Evolutionary conservation across 1,284 basidiomycete species (phyloP).

Genomic region (Malassezia sympodialis): DNA sequence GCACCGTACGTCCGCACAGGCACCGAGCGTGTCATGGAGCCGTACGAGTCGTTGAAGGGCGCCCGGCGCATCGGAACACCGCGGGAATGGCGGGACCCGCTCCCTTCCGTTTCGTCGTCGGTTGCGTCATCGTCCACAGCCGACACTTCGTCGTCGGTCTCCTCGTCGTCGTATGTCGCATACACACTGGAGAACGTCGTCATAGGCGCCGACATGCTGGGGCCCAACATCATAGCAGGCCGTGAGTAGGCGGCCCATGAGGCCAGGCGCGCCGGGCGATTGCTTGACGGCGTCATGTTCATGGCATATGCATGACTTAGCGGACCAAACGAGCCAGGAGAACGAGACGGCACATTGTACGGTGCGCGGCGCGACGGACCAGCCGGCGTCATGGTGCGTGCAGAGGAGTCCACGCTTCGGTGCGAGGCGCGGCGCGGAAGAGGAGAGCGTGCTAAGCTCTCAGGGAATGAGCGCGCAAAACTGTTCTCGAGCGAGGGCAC

Average conservation of each 20-base stretch:
- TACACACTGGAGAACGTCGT: conserved; percentile 16
- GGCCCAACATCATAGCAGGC: conserved; percentile 18
- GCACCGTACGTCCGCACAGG: not conserved
- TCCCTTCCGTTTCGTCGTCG: conserved; percentile 34
- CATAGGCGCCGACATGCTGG: conserved; percentile 15
- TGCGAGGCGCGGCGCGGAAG: conserved; percentile 13
- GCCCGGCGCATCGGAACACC: not conserved
- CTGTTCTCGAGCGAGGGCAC: conserved; percentile 9
- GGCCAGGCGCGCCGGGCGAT: not conserved
- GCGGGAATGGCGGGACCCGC: not conserved
- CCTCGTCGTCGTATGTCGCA: conserved; percentile 32
- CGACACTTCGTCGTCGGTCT: conserved; percentile 43
- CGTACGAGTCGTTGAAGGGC: not conserved
- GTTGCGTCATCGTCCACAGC: conserved; percentile 32
- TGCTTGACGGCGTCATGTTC: conserved; percentile 23
- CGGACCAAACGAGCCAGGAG: conserved; percentile 3
- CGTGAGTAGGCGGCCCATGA: conserved; percentile 1
- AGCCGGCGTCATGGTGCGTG: not conserved
- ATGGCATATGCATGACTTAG: conserved; percentile 19
- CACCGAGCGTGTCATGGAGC: not conserved
- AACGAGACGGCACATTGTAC: conserved; percentile 16
- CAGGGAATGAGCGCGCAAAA: not conserved
- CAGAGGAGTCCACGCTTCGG: not conserved
- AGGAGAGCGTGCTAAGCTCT: not conserved
- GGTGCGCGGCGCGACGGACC: conserved; percentile 6